A percentile compares a stretch with the other conserved stretches of the same genome.
These are phyloP conservation scores for Setomelanomma holmii DNA, from an alignment of 2,329 filamentous ascomycete species.

Conservation along the genomic window DNA sequence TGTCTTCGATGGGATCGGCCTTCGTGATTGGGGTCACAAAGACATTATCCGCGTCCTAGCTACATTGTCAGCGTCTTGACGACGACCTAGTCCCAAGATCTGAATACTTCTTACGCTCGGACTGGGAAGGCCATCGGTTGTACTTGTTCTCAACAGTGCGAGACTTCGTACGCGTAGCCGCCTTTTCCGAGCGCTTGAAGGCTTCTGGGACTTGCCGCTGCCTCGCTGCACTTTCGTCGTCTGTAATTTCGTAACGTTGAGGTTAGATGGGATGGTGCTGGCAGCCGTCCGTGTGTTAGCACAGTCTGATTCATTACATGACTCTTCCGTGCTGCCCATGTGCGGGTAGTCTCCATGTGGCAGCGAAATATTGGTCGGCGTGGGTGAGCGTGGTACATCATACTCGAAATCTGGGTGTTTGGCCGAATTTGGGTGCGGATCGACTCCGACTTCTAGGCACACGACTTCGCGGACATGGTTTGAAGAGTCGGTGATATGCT, in stretches of 20 bases:
- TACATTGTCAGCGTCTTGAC: background rate
- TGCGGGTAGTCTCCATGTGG: background rate
- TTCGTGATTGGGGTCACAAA: conserved; percentile 13
- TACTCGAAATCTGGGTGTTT: background rate
- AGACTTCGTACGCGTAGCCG: conserved; percentile 35
- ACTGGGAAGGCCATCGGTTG: conserved; percentile 32
- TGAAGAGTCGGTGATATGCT: too few relatives aligned
- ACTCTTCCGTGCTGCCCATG: background rate
- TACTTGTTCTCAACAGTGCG: conserved; percentile 35
- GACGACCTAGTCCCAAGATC: background rate
- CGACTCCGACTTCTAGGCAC: too few relatives aligned
- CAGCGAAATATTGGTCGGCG: background rate
- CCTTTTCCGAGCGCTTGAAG: conserved; percentile 23
- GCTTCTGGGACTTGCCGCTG: background rate
- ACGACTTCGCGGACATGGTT: too few relatives aligned
- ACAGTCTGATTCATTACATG: background rate
- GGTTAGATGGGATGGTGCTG: too few relatives aligned
- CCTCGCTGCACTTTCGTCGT: background rate
- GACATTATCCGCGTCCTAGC: conserved; percentile 19
- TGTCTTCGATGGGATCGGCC: conserved; percentile 39
- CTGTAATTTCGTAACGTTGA: background rate
- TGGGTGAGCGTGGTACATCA: background rate
- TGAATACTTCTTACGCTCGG: conserved; percentile 30
- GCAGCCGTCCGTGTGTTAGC: too few relatives aligned
- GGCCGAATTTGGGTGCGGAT: too few relatives aligned